A percentile compares a stretch with the other conserved stretches of the same genome.
These are phyloP conservation scores for Trametes cingulata DNA, from an alignment of 768 basidiomycete genomes.

Conservation along the genomic window DNA sequence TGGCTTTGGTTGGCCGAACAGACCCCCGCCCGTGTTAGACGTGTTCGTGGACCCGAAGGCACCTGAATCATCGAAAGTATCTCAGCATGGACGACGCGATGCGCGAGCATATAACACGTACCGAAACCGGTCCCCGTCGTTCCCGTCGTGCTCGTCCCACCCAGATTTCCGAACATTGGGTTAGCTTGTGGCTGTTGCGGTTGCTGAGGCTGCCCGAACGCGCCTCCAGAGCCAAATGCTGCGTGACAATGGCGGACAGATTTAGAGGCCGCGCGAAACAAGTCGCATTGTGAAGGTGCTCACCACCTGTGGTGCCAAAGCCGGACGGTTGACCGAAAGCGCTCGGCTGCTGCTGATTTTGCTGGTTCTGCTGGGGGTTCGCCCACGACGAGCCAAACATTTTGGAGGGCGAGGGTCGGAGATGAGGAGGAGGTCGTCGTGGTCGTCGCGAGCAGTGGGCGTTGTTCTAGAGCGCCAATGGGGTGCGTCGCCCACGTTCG, in stretches of 20 bases:
- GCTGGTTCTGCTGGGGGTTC: conserved; percentile 65
- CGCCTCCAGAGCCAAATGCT: conserved; percentile 42
- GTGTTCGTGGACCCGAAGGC: conserved; percentile 42
- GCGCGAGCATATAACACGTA: conserved; percentile 16
- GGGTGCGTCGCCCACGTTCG: conserved; percentile 8
- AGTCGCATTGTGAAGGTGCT: conserved; percentile 41
- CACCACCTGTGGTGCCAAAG: conserved; percentile 66
- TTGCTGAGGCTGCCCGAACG: conserved; percentile 49
- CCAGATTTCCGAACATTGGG: conserved; percentile 78
- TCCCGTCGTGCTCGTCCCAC: conserved; percentile 36
- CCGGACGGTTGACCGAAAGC: conserved; percentile 72
- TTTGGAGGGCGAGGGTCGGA: conserved; percentile 20
- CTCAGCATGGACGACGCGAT: conserved; percentile 9
- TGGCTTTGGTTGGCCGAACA: conserved; percentile 70
- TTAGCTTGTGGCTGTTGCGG: conserved; percentile 57
- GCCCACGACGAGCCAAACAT: conserved; percentile 77
- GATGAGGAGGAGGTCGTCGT: conserved; percentile 10
- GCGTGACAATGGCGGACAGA: conserved; percentile 10
- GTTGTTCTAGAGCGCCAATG: conserved; percentile 5
- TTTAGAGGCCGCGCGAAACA: conserved; percentile 25
- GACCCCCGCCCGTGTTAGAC: conserved; percentile 36
- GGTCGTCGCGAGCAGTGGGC: conserved; percentile 17
- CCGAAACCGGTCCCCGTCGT: conserved; percentile 39
- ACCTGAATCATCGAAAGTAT: conserved; percentile 26
- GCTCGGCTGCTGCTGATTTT: conserved; percentile 53